These are phyloP conservation scores for Mycena alexandri DNA, from an alignment of 768 basidiomycete species.

Conservation along the genomic window DNA sequence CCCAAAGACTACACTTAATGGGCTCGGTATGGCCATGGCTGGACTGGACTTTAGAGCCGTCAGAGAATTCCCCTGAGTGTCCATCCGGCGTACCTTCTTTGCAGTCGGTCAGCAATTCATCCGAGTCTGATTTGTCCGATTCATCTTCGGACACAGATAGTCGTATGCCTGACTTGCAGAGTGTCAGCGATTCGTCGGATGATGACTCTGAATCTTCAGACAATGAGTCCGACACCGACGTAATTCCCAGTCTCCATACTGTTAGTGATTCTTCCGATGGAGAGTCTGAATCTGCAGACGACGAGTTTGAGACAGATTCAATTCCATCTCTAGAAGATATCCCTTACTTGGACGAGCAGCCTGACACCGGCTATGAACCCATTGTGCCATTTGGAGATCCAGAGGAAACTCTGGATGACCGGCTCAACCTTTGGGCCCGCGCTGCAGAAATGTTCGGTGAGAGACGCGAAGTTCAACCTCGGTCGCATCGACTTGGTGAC, in stretches of 20 bases:
- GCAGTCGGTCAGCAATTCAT: background rate
- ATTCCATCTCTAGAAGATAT: background rate
- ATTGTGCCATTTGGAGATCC: background rate
- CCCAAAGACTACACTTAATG: too few relatives aligned
- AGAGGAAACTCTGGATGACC: background rate
- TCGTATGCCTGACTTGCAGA: background rate
- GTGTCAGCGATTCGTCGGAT: background rate
- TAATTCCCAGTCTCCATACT: too few relatives aligned
- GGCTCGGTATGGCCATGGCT: too few relatives aligned
- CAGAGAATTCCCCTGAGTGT: too few relatives aligned
- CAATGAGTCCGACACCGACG: too few relatives aligned
- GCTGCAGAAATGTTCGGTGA: background rate
- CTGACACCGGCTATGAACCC: background rate
- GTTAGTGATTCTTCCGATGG: too few relatives aligned
- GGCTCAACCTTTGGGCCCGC: background rate
- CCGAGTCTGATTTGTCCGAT: background rate
- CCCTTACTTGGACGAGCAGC: background rate
- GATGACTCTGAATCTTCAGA: background rate
- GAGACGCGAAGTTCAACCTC: background rate
- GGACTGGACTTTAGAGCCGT: too few relatives aligned
- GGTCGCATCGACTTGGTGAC: slow-evolving; percentile 5
- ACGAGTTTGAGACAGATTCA: too few relatives aligned
- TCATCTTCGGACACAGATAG: background rate
- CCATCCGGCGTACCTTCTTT: background rate
- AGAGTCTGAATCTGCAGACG: too few relatives aligned